Evolutionary conservation across 2,329 filamentous ascomycete genomes (phyloP).

Genomic region (Leptographium procerum): DNA sequence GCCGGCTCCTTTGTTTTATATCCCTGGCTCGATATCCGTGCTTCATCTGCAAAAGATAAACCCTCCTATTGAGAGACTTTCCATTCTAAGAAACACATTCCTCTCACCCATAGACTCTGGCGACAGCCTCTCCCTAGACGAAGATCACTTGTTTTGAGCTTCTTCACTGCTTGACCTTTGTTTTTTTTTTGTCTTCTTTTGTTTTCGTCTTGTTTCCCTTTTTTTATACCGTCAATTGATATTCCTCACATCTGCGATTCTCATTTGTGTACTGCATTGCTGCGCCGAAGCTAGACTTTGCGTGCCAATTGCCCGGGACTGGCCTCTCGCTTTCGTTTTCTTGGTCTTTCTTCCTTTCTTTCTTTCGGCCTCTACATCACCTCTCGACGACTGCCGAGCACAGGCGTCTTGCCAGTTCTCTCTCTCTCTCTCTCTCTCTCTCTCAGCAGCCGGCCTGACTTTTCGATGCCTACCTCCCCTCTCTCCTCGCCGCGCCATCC

Average conservation of each 20-base stretch:
- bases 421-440: not conserved
- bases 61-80: not conserved
- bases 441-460: not conserved
- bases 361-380: not conserved
- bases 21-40: not conserved
- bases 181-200: not conserved
- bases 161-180: no score
- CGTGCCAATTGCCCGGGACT: not conserved
- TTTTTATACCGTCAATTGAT: not conserved
- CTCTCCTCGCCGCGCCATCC: conserved; percentile 14
- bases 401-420: not conserved
- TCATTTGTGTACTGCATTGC: not conserved
- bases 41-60: not conserved
- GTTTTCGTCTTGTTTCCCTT: not conserved
- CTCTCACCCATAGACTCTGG: not conserved
- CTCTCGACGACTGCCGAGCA: not conserved
- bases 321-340: not conserved
- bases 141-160: not conserved
- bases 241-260: not conserved
- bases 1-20: not conserved
- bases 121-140: not conserved
- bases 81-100: not conserved
- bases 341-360: not conserved
- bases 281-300: not conserved
- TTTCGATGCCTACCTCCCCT: conserved; percentile 8